Evolutionary conservation across 441 rosid genomes (phyloP), one percentile per base, ranked within the genome.

Genomic region (Arabidopsis hybrid): DNA sequence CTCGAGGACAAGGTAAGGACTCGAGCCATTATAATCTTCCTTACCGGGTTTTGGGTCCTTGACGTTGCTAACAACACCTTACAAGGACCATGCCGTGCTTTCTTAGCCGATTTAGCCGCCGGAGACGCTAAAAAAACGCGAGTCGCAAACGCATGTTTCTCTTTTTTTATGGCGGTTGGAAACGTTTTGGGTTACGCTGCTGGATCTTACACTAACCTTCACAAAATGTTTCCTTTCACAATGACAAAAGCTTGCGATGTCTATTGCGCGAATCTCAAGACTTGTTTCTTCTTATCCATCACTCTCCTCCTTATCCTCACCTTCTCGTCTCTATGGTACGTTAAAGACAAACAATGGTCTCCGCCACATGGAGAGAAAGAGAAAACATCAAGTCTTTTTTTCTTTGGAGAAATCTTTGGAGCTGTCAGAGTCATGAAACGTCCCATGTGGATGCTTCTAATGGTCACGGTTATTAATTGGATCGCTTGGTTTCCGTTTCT

Each of bases 101-200:
- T 92, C 11, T 82, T 94, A 10, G 99, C 96, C 5, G 99, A 94
- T 68, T 81, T 94, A 4, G 78, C 99, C 1, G 95, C 85, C 0
- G 56, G 60, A 2, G 77, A 79, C 73, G 87, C 90, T 17, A 83
- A 60, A 65, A 87, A 78, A 73, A 90, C 85, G 39, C 76, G 97
- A 9, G 42, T 70, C 1, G 90, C 97, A 1, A 92, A 92, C 80
- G 80, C 89, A 2, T 71, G 82, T 55, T 91, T 78, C 77, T 84
- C 96, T 2, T 91, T 91, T 70, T 94, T 94, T 84, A 94, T 91
- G 98, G 98, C 97, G 8, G 84, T 94, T 8, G 99, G 99, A 1
- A 87, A 89, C 79, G 84, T 92, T 11, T 83, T 89, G 8, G 99
- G 99, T 4, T 92, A 60, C 73, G 93, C 93, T 34, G 91, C 97